Base-by-base conservation (phyloP, 2,329 filamentous ascomycete genomes). In the Chrysoporthe austroafricana region DNA sequence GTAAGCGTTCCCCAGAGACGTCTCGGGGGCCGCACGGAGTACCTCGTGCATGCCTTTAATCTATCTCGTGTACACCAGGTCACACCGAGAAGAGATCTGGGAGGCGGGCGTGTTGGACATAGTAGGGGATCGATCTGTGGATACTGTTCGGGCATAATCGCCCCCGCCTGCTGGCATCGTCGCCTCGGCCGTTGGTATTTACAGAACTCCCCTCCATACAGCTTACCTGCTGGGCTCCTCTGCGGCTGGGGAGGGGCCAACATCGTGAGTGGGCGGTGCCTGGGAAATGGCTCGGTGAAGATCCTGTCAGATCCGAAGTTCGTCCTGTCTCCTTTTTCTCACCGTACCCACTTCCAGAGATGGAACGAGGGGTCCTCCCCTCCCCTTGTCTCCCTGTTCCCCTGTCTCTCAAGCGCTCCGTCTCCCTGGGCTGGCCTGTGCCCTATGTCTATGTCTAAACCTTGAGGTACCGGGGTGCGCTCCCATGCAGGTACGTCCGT, bases 331-430 rank as follows among this genome's bases (percentile, higher is more conserved):
- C 63, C 54, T 65, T 65, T 52, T 65, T 57, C 39, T 42, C 44
- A 13, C 42, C 34, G 63, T 64, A 65, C 61, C 63, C 63, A 57
- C 62, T 65, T 36, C 68, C 68, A 43, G 64, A 68, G 68, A 70
- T 67, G 68, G 68, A 62, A 63, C 63, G 58, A 64, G 62, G 54
- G 26, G 34, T 63, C 66, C 58, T 43, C 63, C 50, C 59, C 6
- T 60, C 44, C 59, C 50, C 50, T 52, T 59, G 46, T 56, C 62
- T 57, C 61, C 16, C 61, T 59, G 44, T 66, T 64, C 60, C 56
- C 63, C 54, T 26, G 26, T 57, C 63, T 63, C 59, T 69, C 60
- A 44, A 43, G 32, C 66, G 43, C 66, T 59, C 63, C 32, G 56
- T 44, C 60, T 63, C 58, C 67, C 66, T 68, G 66, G 61, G 39